Evolutionary conservation across 495 filamentous ascomycete genomes (phyloP).

Genomic region (Viridothelium virens): DNA sequence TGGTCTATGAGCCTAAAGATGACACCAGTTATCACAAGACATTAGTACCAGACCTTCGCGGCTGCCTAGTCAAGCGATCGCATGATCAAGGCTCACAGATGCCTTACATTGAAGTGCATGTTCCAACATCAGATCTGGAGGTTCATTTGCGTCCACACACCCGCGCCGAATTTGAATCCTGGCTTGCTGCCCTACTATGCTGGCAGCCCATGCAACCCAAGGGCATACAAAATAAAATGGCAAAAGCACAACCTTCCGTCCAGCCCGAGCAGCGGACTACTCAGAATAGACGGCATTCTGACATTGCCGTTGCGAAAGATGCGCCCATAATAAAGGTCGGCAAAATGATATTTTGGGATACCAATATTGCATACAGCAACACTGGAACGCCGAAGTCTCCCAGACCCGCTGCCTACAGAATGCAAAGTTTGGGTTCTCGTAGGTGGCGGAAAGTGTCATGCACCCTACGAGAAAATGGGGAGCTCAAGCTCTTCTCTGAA

Average conservation of each 20-base stretch:
- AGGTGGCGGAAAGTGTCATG: slow-evolving; percentile 85
- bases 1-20: slow-evolving; percentile 57
- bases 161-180: slow-evolving; percentile 72
- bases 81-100: slow-evolving; percentile 54
- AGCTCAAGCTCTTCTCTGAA: slow-evolving; percentile 84
- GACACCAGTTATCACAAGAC: slow-evolving; percentile 51
- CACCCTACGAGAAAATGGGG: slow-evolving; percentile 89
- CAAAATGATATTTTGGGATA: slow-evolving; percentile 88
- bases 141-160: slow-evolving; percentile 68
- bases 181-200: slow-evolving; percentile 86
- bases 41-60: slow-evolving; percentile 72
- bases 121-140: slow-evolving; percentile 57
- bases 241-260: slow-evolving; percentile 46
- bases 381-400: slow-evolving; percentile 35
- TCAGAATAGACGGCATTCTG: slow-evolving; percentile 48
- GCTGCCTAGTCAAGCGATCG: slow-evolving; percentile 62
- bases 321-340: slow-evolving; percentile 94
- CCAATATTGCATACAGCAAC: slow-evolving; percentile 48
- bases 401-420: slow-evolving; percentile 44
- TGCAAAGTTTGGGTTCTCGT: slow-evolving; percentile 47
- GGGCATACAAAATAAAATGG: slow-evolving; percentile 65
- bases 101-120: slow-evolving; percentile 74
- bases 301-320: slow-evolving; percentile 58
- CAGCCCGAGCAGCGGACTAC: slow-evolving; percentile 3
- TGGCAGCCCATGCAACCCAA: slow-evolving; percentile 86